A percentile compares a stretch with the other conserved stretches of the same genome.
Conservation (phyloP, 768 basidiomycete species). For the Suillus subluteus region DNA sequence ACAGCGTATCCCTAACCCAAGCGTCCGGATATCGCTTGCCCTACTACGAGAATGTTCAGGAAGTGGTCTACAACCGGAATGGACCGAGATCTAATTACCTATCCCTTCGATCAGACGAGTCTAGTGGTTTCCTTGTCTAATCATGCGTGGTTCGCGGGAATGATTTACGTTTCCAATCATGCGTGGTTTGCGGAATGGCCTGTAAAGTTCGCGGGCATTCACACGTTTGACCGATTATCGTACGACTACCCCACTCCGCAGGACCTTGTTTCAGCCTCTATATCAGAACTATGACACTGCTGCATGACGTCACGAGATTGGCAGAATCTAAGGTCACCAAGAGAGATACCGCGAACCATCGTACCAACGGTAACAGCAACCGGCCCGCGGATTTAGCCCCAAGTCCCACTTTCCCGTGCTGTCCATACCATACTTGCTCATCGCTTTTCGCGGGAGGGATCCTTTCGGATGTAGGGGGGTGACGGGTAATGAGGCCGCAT, state of each 20-base stretch:
- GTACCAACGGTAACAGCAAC: background rate
- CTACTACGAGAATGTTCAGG: background rate
- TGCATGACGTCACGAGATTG: background rate
- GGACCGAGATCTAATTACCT: background rate
- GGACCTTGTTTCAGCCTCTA: background rate
- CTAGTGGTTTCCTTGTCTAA: background rate
- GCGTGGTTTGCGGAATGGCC: background rate
- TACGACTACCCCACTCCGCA: background rate
- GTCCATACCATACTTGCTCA: background rate
- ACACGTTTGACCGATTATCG: background rate
- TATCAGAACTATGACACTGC: background rate
- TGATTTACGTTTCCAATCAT: background rate
- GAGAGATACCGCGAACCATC: background rate
- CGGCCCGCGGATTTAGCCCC: background rate
- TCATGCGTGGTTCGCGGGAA: slow-evolving; percentile 5
- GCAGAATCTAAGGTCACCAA: background rate
- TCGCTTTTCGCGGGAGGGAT: slow-evolving; percentile 3
- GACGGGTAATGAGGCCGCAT: background rate
- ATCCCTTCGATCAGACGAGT: background rate
- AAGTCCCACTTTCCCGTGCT: background rate
- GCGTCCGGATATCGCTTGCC: background rate
- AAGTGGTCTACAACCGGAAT: background rate
- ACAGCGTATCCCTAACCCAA: background rate
- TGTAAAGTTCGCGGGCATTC: background rate
- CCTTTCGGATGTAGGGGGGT: background rate